Percentiles rank a stretch among this genome's conserved stretches.
phyloP scores from a whole-genome alignment of 2,329 filamentous ascomycete species.

The Botrytis fabae region DNA sequence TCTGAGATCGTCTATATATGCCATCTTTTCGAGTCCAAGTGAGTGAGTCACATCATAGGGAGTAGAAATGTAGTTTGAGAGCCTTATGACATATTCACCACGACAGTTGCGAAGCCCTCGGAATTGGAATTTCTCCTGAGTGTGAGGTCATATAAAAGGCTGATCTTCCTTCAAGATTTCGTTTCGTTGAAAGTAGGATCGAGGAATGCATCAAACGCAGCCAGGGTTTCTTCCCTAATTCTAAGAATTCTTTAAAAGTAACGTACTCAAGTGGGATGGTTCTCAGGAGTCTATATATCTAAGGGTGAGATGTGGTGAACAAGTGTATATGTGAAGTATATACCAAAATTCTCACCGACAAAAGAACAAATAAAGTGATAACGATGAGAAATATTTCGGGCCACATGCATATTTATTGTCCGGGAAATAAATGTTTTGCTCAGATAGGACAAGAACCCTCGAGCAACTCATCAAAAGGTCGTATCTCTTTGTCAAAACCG shows the following conservation, averaged over 20 bases:
- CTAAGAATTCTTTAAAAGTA: neutral
- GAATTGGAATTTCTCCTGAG: neutral
- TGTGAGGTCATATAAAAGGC: neutral
- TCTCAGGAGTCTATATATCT: accelerated
- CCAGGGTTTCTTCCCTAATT: neutral
- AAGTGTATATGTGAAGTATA: neutral
- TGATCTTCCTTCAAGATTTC: neutral
- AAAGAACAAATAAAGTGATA: no score
- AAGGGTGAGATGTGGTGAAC: accelerated
- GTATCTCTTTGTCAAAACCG: neutral
- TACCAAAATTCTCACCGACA: accelerated
- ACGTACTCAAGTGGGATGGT: accelerated
- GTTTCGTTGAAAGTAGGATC: neutral
- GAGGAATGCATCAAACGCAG: no score
- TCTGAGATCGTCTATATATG: neutral
- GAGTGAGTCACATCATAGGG: no score
- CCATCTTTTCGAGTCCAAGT: accelerated
- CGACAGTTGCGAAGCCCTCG: neutral
- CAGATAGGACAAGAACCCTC: neutral
- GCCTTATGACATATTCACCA: neutral
- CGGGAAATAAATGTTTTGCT: accelerated
- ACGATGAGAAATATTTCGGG: no score
- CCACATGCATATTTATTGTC: neutral
- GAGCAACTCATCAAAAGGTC: neutral
- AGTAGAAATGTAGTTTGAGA: neutral